Evolutionary conservation across 2,329 filamentous ascomycete genomes (phyloP).

Genomic region (Fusarium bactridioides): DNA sequence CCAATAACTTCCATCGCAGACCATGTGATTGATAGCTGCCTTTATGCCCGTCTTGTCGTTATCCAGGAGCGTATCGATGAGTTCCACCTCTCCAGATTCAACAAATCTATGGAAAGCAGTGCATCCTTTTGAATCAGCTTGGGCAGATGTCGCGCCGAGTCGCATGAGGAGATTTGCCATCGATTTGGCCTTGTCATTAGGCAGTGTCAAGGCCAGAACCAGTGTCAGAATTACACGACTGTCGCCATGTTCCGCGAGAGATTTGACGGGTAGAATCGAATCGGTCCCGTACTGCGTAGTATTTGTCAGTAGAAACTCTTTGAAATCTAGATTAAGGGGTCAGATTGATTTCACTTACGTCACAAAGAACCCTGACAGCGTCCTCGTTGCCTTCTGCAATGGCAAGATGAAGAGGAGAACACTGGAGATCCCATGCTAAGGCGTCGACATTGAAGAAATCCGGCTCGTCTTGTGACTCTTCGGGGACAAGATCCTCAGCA

Average conservation of each 20-base stretch:
- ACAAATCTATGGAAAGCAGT: constrained; percentile 74
- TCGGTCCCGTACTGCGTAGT: constrained; percentile 75
- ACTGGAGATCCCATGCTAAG: constrained; percentile 79
- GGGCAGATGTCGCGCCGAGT: constrained; percentile 75
- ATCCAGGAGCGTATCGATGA: constrained; percentile 60
- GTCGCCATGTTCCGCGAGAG: constrained; percentile 60
- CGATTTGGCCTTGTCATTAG: constrained; percentile 66
- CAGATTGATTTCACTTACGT: constrained; percentile 49
- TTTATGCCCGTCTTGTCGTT: constrained; percentile 68
- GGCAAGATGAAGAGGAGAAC: constrained; percentile 79
- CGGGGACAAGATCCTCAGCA: constrained; percentile 52
- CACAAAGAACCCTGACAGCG: constrained; percentile 73
- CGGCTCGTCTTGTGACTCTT: constrained; percentile 69
- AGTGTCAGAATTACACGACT: constrained; percentile 73
- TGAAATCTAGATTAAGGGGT: background rate
- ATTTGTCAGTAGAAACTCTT: constrained; percentile 4
- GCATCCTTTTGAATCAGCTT: constrained; percentile 70
- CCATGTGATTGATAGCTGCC: constrained; percentile 72
- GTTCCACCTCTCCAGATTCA: constrained; percentile 54
- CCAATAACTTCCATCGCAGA: constrained; percentile 50
- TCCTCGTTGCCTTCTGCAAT: constrained; percentile 76
- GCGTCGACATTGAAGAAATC: constrained; percentile 83
- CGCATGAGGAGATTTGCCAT: constrained; percentile 72
- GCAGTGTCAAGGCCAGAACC: constrained; percentile 71
- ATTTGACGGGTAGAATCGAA: constrained; percentile 76